These are phyloP conservation scores for Viola pubescens DNA, from an alignment of 441 rosid genomes.

Conservation along the genomic window DNA sequence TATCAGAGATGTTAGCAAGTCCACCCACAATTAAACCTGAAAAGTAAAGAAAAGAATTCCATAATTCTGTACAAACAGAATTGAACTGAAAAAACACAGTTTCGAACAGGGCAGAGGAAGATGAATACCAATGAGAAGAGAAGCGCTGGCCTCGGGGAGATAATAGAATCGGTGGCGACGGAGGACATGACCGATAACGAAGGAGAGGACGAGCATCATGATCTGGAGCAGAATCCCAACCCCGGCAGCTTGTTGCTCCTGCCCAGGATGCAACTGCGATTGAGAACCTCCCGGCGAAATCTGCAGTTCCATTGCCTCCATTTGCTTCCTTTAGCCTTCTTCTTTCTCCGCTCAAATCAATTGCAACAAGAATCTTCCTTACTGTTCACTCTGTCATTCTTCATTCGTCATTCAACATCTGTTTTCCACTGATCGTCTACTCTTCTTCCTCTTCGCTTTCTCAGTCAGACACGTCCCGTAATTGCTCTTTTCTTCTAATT, in stretches of 20 bases:
- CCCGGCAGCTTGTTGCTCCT: conserved; percentile 96
- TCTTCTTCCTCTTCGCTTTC: no score
- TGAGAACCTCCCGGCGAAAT: conserved; percentile 2
- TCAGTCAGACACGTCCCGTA: no score
- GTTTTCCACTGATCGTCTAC: no score
- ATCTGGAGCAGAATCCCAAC: conserved; percentile 98
- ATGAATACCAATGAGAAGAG: conserved; percentile 76
- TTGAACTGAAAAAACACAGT: background rate
- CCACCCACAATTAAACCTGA: conserved; percentile 85
- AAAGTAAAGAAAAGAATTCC: conserved; percentile 7
- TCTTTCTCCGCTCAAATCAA: background rate
- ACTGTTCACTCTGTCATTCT: no score
- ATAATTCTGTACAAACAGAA: background rate
- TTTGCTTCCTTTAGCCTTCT: background rate
- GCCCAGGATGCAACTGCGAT: conserved; percentile 40
- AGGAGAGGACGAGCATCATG: conserved; percentile 99
- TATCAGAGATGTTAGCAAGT: conserved; percentile 84
- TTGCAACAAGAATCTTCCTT: no score
- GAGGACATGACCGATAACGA: conserved; percentile 92
- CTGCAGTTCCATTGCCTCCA: background rate
- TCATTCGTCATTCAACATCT: no score
- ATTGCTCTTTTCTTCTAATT: no score
- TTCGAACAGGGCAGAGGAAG: background rate
- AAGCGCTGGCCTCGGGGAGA: conserved; percentile 97
- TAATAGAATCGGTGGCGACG: conserved; percentile 95